Conservation (phyloP, 2,329 filamentous ascomycete species). For the Lasiodiplodia sp. region DNA sequence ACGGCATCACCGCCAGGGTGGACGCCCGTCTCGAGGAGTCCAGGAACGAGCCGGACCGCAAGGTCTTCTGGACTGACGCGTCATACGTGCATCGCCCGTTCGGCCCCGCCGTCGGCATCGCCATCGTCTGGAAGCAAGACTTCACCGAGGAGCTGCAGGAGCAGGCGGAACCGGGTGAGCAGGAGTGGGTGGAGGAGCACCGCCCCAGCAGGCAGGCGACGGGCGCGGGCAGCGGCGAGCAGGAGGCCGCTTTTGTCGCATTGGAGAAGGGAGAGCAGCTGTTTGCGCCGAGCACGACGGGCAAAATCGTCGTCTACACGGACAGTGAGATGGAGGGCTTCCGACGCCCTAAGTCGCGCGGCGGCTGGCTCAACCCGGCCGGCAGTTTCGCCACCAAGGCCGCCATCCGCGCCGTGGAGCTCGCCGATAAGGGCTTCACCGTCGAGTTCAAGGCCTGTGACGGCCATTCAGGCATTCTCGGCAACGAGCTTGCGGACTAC, state of each 20-base stretch:
- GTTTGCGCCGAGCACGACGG: neutral
- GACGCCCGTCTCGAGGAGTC: neutral
- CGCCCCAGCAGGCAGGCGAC: neutral
- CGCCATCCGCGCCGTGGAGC: neutral
- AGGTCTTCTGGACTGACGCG: neutral
- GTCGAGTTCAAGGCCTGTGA: neutral
- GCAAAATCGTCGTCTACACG: neutral
- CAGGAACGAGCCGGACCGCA: neutral
- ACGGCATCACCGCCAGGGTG: neutral
- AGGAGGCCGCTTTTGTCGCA: neutral
- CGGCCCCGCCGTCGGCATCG: neutral
- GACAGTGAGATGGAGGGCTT: neutral
- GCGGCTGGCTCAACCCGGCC: neutral
- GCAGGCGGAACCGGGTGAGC: neutral
- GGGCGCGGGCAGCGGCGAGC: neutral
- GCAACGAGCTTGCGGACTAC: conserved; percentile 7
- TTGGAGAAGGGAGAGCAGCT: neutral
- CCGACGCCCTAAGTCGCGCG: neutral
- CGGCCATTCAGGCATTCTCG: neutral
- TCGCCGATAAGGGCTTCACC: neutral
- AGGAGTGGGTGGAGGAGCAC: neutral
- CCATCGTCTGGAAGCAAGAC: neutral
- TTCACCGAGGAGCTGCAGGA: neutral
- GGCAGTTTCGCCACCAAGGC: neutral
- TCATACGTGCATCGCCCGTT: neutral